Evolutionary conservation across 2,329 filamentous ascomycete genomes (phyloP), one percentile per base, ranked within the genome.

Genomic region (Grosmannia serpens): DNA sequence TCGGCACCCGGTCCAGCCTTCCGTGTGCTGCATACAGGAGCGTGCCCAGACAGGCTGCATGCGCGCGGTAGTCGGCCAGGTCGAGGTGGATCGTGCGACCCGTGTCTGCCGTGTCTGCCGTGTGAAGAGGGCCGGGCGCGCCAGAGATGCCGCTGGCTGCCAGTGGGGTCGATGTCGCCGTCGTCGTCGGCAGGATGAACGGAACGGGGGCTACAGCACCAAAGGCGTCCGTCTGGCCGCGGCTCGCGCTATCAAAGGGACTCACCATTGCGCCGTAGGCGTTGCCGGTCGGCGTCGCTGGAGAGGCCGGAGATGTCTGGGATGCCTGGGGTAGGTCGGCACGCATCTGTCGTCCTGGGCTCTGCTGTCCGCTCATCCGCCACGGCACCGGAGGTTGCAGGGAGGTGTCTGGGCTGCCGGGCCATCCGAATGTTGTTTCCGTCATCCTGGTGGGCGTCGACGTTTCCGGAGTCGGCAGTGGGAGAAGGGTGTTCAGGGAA

Each of bases 21-120:
- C 58, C 59, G 50, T 60, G 59, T 20, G 54, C 59, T 29, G 56
- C 56, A 15, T 53, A 50, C 22, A 60, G 59, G 22, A 58, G 53
- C 22, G 49, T 58, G 24, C 56, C 26, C 3, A 60, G 38, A 22
- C 35, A 44, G 2, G n/a, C 46, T 11, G 50, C 50, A 31, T 60
- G 55, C 1, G 41, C 29, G 7, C 44, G 33, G 8, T 38, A 38
- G 7, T 58, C 47, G 20, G 22, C 9, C 27, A 58, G 53, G 24
- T 56, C 47, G 26, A 60, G 52, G 9, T 24, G 8, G 17, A 56
- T 22, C 27, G 49, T 50, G 46, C 46, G 41, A n/a, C 11, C 20
- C 31, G 17, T 15, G 11, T 17, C 54, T 9, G 41, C 8, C 17
- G 41, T n/a, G n/a, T 17, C 35, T 38, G 41, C 17, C 31, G 31